Percentiles rank a stretch among this genome's conserved stretches.
phyloP scores from a whole-genome alignment of 2,329 filamentous ascomycete species.

The Penicillium sp. region DNA sequence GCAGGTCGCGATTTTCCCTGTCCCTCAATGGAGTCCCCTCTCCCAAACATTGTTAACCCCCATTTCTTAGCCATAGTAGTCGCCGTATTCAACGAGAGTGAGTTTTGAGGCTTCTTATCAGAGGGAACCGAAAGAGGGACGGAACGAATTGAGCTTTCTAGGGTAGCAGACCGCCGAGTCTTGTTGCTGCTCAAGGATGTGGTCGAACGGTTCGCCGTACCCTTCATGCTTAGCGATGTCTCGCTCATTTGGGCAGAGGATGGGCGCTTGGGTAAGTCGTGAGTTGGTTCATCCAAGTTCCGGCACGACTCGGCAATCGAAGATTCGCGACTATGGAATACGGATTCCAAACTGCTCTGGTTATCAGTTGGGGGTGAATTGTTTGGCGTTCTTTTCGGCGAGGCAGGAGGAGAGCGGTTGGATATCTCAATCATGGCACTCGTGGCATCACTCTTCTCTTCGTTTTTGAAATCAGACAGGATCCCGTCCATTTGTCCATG shows the following conservation, averaged over 20 bases:
- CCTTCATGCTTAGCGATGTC: conserved; percentile 29
- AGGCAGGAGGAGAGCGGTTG: conserved; percentile 62
- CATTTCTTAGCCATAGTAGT: conserved; percentile 65
- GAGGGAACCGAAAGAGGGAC: conserved; percentile 31
- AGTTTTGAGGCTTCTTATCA: conserved; percentile 45
- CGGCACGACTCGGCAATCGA: conserved; percentile 56
- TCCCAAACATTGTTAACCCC: conserved; percentile 57
- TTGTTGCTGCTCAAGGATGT: conserved; percentile 36
- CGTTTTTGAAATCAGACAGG: conserved; percentile 59
- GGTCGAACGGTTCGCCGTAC: conserved; percentile 29
- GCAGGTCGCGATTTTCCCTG: conserved; percentile 46
- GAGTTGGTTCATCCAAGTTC: conserved; percentile 23
- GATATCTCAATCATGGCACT: conserved; percentile 71
- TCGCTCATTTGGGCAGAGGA: conserved; percentile 33
- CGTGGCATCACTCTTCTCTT: conserved; percentile 64
- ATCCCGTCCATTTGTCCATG: conserved; percentile 69
- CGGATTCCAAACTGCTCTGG: conserved; percentile 41
- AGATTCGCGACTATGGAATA: conserved; percentile 50
- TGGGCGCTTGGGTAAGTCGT: conserved; percentile 32
- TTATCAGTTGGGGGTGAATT: conserved; percentile 48
- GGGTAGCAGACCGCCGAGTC: conserved; percentile 34
- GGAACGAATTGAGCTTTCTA: conserved; percentile 36
- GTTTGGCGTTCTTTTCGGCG: conserved; percentile 55
- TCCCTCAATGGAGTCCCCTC: conserved; percentile 45
- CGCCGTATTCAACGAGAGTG: conserved; percentile 54